Base-by-base conservation (phyloP, 352 stramenopile species). In the Globisporangium yorkense region DNA sequence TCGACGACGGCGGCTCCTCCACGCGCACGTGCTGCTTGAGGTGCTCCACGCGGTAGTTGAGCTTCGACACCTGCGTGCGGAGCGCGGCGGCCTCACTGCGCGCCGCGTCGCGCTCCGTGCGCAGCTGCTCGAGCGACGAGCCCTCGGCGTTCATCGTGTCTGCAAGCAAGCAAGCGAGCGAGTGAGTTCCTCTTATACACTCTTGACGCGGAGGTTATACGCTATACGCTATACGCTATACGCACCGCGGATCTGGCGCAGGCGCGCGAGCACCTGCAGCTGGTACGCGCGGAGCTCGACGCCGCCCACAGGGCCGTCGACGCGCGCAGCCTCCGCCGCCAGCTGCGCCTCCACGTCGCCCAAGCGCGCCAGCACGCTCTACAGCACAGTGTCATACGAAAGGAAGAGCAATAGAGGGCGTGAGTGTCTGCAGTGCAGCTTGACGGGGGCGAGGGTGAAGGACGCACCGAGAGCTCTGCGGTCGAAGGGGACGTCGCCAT, bases 11-110 rank as follows among this genome's bases (percentile, higher is more conserved):
- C 18, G 21, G 47, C 20, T 62, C 54, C 45, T 76, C 69, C 57
- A 86, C 67, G 1, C 61, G 63, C 48, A 92, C 72, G 56, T 90
- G 77, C 63, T 85, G 74, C 69, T 87, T 84, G 33, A 92, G 74
- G 56, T 92, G 83, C 29, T 81, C 59, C 41, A 92, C 69, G 56
- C 80, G 83, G 65, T 92, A 92, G 65, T 77, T 85, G 63, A 92
- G 78, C 63, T 92, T 92, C 53, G 72, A 57, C 43, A 92, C 80
- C 66, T 90, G 77, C 66, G 87, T 88, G 60, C 80, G 62, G 7
- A 90, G 66, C 16, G 64, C 66, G 48, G 87, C 78, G 55, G 77
- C 74, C 61, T 92, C 83, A 40, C 31, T 60, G 48, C 70, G 71
- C 46, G 80, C 77, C 31, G 74, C 71, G 31, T 87, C 78, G 54